Evolutionary conservation across 805 yeast genomes (phyloP), one percentile per base, ranked within the genome.

Genomic region (Jamesozyma gamospora): DNA sequence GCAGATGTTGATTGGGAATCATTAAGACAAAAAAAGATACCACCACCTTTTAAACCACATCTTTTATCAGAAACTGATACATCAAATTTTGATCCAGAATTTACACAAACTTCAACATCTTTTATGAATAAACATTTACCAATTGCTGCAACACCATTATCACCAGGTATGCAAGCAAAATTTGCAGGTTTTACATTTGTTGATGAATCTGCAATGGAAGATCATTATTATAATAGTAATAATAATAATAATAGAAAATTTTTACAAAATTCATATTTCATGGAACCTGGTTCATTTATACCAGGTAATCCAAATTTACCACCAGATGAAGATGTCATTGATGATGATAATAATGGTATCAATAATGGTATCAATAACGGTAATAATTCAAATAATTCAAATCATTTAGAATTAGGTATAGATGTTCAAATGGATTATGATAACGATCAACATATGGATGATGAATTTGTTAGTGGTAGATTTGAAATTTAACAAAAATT

Each of bases 1-100:
- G 70, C 73, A 41, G 97, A 90, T 53, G 72, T 92, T 47, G 94
- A 92, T 60, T 92, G 98, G 98, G 76, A 75, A 24, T 67, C 79
- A 36, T 69, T 92, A 45, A 71, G 71, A 48, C 72, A 75, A 49
- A 90, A 87, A 66, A 82, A 80, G 54, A 75, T 90, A 9, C 94
- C 95, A 32, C 98, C 98, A 19, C 98, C 98, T 2, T 90, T 86
- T 69, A 86, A 86, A 62, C 98, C 98, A 3, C 96, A 86, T 58
- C 73, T 92, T 47, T 67, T 81, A 9, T 79, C 85, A 31, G 98
- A 92, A 57, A 78, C 92, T 2, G 98, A 92, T 62, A 90, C 96
- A 3, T 84, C 95, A 4, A 92, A 92, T 63, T 92, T 92, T 63
- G 98, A 92, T 59, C 97, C 98, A 4, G 97, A 92, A 63, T 92